Evolutionary conservation across 495 filamentous ascomycete genomes (phyloP).

Genomic region (Staphylotrichum tortipilum): DNA sequence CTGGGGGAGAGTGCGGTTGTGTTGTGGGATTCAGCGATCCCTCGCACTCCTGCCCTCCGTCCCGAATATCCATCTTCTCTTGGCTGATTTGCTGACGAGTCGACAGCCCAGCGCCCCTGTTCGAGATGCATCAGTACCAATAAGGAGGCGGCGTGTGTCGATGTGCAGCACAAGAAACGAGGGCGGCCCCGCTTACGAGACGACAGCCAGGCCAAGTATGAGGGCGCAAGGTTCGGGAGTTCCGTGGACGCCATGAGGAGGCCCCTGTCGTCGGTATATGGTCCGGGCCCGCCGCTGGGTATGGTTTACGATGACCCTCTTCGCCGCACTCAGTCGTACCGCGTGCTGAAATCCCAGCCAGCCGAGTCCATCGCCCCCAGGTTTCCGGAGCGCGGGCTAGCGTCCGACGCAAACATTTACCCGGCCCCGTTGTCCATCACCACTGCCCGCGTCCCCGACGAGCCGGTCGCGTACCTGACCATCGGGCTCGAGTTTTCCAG

Average conservation of each 20-base stretch:
- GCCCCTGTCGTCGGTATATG: constrained; percentile 37
- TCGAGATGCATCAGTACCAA: constrained; percentile 53
- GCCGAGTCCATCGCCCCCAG: constrained; percentile 36
- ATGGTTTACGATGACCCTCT: constrained; percentile 40
- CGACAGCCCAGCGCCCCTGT: constrained; percentile 53
- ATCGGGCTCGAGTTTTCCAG: constrained; percentile 48
- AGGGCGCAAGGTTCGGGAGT: constrained; percentile 38
- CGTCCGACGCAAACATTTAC: constrained; percentile 39
- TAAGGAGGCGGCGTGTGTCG: constrained; percentile 77
- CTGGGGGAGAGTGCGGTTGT: too few species aligned
- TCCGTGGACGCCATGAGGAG: constrained; percentile 37
- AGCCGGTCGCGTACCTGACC: constrained; percentile 47
- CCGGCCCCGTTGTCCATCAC: constrained; percentile 38
- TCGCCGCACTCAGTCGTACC: constrained; percentile 43
- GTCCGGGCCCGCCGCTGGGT: constrained; percentile 26
- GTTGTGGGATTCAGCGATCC: constrained; percentile 5
- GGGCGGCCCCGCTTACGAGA: constrained; percentile 87
- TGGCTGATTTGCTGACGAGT: constrained; percentile 15
- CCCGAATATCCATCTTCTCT: neutral
- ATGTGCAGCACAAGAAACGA: constrained; percentile 94
- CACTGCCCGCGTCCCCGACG: constrained; percentile 26
- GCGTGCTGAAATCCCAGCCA: constrained; percentile 53
- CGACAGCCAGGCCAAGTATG: constrained; percentile 54
- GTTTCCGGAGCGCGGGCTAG: constrained; percentile 37
- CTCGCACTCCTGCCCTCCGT: too few species aligned